These are phyloP conservation scores for Globisporangium okanoganense DNA, from an alignment of 352 stramenopile genomes.

Conservation along the genomic window DNA sequence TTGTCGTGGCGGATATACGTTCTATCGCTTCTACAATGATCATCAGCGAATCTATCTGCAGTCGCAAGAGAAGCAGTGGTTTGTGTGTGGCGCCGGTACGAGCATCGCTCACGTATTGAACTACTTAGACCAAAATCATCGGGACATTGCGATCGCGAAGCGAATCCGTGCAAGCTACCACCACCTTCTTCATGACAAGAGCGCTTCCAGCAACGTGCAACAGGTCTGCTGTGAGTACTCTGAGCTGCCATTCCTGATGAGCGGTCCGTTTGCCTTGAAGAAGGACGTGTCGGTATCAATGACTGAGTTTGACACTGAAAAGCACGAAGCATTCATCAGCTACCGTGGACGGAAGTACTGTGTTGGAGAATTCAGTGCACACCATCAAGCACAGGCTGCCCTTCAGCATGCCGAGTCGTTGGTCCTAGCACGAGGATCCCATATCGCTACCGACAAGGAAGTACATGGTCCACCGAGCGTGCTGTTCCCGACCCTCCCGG, in stretches of 20 bases:
- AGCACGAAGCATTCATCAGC: conserved; percentile 36
- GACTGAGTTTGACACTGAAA: conserved; percentile 43
- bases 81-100: conserved; percentile 20
- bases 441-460: conserved; percentile 26
- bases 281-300: conserved; percentile 36
- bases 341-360: conserved; percentile 47
- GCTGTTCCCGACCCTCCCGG: conserved; percentile 34
- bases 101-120: conserved; percentile 36
- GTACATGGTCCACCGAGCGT: conserved; percentile 16
- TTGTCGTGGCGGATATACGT: conserved; percentile 43
- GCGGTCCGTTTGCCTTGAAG: conserved; percentile 43
- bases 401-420: conserved; percentile 33
- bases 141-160: conserved; percentile 22
- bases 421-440: conserved; percentile 30
- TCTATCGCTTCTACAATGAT: conserved; percentile 70
- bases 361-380: conserved; percentile 44
- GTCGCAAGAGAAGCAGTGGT: conserved; percentile 49
- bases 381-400: conserved; percentile 41
- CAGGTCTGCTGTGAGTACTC: conserved; percentile 36
- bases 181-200: conserved; percentile 27
- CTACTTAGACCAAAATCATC: conserved; percentile 48
- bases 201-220: neutral
- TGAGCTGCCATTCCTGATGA: conserved; percentile 25
- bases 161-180: conserved; percentile 42
- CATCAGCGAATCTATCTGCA: conserved; percentile 45